phyloP scores from a whole-genome alignment of 257 asterid genomes.

The Ocimum tenuiflorum region DNA sequence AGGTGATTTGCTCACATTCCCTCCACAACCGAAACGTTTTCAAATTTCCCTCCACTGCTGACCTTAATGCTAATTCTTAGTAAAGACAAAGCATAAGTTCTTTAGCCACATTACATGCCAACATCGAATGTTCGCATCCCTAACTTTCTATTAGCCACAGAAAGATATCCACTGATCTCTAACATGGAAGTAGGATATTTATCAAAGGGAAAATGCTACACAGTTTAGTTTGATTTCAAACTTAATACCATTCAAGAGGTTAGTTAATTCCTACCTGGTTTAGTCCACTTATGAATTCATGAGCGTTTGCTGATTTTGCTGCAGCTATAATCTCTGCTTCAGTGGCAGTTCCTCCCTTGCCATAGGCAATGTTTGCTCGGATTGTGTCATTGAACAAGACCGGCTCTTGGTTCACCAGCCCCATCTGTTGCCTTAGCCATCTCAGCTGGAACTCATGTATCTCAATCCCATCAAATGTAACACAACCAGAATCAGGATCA shows the following conservation, averaged over 20 bases:
- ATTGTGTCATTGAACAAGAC: constrained; percentile 58
- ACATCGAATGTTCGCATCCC: too few species aligned
- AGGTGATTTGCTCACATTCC: constrained; percentile 26
- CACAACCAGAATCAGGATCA: constrained; percentile 50
- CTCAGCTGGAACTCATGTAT: constrained; percentile 46
- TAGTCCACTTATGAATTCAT: constrained; percentile 55
- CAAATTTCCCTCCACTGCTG: constrained; percentile 18
- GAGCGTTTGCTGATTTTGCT: constrained; percentile 64
- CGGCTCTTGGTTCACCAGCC: constrained; percentile 81
- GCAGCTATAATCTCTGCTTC: constrained; percentile 57
- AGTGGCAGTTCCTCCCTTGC: constrained; percentile 49
- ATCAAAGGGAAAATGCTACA: constrained; percentile 26
- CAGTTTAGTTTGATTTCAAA: constrained; percentile 20
- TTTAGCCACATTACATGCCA: constrained; percentile 16
- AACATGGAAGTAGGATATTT: neutral
- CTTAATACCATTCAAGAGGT: constrained; percentile 9
- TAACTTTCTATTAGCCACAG: too few species aligned
- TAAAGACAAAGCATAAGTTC: constrained; percentile 30
- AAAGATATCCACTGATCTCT: constrained; percentile 3
- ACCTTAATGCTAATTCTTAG: constrained; percentile 18
- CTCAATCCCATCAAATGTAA: constrained; percentile 56
- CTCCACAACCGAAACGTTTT: constrained; percentile 29
- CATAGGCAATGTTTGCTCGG: constrained; percentile 59
- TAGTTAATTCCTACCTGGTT: constrained; percentile 33
- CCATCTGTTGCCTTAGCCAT: constrained; percentile 77